Evolutionary conservation across 2,329 filamentous ascomycete species (phyloP).

Genomic region (Clonostachys chloroleuca): DNA sequence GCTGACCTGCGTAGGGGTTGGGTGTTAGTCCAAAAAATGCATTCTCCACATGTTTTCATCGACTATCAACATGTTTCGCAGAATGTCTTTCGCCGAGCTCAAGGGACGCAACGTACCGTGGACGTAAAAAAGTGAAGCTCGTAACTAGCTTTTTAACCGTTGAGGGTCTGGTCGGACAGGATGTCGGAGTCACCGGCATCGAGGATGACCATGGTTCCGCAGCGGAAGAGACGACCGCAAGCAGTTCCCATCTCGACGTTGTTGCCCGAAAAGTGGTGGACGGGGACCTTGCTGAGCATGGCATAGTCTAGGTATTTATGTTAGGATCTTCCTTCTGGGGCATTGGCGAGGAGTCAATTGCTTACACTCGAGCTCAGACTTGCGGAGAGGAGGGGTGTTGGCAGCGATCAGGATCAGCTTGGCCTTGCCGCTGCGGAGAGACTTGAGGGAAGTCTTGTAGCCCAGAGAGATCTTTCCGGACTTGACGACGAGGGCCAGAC

Average conservation of each 20-base stretch:
- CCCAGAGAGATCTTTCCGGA: conserved; percentile 59
- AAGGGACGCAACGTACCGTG: too few relatives aligned
- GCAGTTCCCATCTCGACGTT: conserved; percentile 98
- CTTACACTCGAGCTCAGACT: conserved; percentile 84
- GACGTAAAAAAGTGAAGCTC: too few relatives aligned
- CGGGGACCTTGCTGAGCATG: conserved; percentile 89
- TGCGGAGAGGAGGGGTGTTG: conserved; percentile 97
- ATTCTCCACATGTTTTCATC: too few relatives aligned
- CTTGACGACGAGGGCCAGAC: conserved; percentile 58
- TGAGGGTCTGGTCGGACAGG: conserved; percentile 24
- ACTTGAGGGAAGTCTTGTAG: conserved; percentile 62
- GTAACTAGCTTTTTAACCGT: too few relatives aligned
- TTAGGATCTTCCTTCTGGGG: conserved; percentile 52
- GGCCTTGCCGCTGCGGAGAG: conserved; percentile 90
- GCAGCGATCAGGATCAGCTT: conserved; percentile 93
- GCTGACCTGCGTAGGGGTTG: too few relatives aligned
- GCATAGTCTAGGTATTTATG: conserved; percentile 37
- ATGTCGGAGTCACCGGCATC: conserved; percentile 99
- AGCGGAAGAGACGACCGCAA: conserved; percentile 98
- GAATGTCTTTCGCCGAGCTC: too few relatives aligned
- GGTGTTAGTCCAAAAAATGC: too few relatives aligned
- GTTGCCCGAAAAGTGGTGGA: conserved; percentile 98
- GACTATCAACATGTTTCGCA: too few relatives aligned
- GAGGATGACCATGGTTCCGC: conserved; percentile 94
- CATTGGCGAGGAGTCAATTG: conserved; percentile 75